phyloP scores from a whole-genome alignment of 768 basidiomycete species.

The Auriculariales sp. region DNA sequence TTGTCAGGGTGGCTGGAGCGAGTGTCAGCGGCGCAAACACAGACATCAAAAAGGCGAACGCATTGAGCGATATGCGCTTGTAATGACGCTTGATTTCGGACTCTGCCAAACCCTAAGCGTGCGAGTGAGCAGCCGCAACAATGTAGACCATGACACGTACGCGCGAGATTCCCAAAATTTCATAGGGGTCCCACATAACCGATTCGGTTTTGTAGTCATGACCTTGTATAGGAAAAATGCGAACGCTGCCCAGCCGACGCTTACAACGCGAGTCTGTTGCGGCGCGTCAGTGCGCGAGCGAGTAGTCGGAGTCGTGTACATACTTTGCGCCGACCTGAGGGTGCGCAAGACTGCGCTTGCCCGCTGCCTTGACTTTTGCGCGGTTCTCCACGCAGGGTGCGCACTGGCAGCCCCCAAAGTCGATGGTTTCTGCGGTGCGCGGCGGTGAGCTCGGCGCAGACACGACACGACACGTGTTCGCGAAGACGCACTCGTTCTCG shows the following conservation, averaged over 20 bases:
- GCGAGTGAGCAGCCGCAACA: conserved; percentile 1
- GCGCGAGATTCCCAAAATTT: conserved; percentile 66
- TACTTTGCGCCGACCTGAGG: conserved; percentile 39
- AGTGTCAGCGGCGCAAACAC: not conserved
- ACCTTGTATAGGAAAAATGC: conserved; percentile 55
- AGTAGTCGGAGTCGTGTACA: conserved; percentile 11
- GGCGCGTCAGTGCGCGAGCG: not conserved
- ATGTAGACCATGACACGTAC: conserved; percentile 27
- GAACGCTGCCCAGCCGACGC: conserved; percentile 63
- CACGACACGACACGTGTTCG: conserved; percentile 3
- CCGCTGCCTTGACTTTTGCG: conserved; percentile 25
- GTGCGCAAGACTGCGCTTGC: conserved; percentile 31
- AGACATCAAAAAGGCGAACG: conserved; percentile 34
- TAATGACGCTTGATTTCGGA: conserved; percentile 94
- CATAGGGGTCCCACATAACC: conserved; percentile 85
- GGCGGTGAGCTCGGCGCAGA: conserved; percentile 5
- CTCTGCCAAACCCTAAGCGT: conserved; percentile 44
- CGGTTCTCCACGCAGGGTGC: conserved; percentile 43
- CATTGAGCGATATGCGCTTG: conserved; percentile 79
- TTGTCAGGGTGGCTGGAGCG: conserved; percentile 88
- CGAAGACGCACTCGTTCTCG: not conserved
- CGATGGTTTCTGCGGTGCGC: conserved; percentile 22
- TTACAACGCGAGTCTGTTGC: conserved; percentile 40
- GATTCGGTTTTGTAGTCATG: conserved; percentile 40
- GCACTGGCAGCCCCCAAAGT: conserved; percentile 44